A percentile compares a stretch with the other conserved stretches of the same genome.
phyloP scores from a whole-genome alignment of 805 yeast genomes.

The Cyberlindnera meyerae region DNA sequence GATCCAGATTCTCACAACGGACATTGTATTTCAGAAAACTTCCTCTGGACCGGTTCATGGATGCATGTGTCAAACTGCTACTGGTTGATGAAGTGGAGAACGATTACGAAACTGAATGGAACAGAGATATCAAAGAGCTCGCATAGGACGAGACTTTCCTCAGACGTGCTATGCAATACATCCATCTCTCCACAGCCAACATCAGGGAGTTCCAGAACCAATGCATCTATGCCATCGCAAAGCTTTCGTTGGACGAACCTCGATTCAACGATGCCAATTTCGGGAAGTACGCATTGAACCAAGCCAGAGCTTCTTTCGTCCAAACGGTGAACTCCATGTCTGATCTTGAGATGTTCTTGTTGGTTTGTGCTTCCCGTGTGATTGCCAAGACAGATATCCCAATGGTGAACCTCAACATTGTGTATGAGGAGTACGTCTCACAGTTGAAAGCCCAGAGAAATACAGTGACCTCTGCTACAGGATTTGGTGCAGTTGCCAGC shows the following conservation, averaged over 20 bases:
- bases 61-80: conserved; percentile 40
- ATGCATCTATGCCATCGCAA: conserved; percentile 38
- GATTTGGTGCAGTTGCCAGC: conserved; percentile 21
- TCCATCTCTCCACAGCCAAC: conserved; percentile 57
- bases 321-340: conserved; percentile 42
- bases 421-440: conserved; percentile 67
- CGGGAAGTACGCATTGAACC: conserved; percentile 28
- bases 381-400: conserved; percentile 51
- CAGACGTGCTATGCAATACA: conserved; percentile 34
- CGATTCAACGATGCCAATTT: conserved; percentile 21
- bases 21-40: conserved; percentile 55
- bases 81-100: conserved; percentile 25
- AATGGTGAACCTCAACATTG: conserved; percentile 70
- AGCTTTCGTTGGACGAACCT: conserved; percentile 26
- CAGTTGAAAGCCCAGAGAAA: conserved; percentile 44
- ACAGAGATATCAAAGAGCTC: conserved; percentile 31
- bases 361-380: conserved; percentile 74
- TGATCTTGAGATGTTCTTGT: conserved; percentile 63
- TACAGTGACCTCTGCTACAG: conserved; percentile 27
- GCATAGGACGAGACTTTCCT: conserved; percentile 30
- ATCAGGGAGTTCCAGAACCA: conserved; percentile 44
- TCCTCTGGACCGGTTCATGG: conserved; percentile 41
- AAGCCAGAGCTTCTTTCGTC: conserved; percentile 23
- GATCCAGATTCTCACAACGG: conserved; percentile 83
- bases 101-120: conserved; percentile 38